Evolutionary conservation across 306 rosid species (phyloP), one percentile per base, ranked within the genome.

Genomic region (Macrotyloma uniflorum): DNA sequence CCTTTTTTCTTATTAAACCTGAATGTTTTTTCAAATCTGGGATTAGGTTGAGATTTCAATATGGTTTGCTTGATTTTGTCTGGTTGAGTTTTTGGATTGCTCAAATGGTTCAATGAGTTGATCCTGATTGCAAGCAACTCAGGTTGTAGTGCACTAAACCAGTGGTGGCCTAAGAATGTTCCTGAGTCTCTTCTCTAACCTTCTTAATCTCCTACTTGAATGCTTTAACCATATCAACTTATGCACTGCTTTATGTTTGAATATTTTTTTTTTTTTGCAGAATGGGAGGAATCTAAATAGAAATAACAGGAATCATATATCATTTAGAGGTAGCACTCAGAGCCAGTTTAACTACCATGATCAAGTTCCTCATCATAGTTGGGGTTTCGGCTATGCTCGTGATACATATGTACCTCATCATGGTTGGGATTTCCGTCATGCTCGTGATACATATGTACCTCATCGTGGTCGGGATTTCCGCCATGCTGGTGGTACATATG

Each of bases 261-360:
- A 61, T 58, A 16, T 28, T 76, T 69, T 46, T 76, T 62, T 28
- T 76, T 69, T 46, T 76, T 62, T 76, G 69, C 82, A 82, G 85
- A 9, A 12, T 36, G 45, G 72, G 58, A 40, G 66, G 30, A 59
- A 3, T 68, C 77, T 15, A 24, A 40, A 50, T 67, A 59, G 13
- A 23, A 33, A 24, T 58, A 46, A 50, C 57, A 36, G 54, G 81
- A 16, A 75, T 24, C 24, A 58, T 68, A 28, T 4, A 55, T 16
- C 28, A 1, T 36, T 14, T 30, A 10, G 36, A 24, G 77, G 16
- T 14, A 19, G 8, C n/a, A 38, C 30, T 33, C 77, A 38, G 33
- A 49, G 43, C 22, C 67, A 45, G 18, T 80, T 74, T 65, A 67
- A 54, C 73, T 11, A 66, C 62, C 20, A 57, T 46, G 64, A 38